Percentiles rank a stretch among this genome's conserved stretches.
Conservation (phyloP, 805 yeast genomes). For the Yamadazyma sp. region DNA sequence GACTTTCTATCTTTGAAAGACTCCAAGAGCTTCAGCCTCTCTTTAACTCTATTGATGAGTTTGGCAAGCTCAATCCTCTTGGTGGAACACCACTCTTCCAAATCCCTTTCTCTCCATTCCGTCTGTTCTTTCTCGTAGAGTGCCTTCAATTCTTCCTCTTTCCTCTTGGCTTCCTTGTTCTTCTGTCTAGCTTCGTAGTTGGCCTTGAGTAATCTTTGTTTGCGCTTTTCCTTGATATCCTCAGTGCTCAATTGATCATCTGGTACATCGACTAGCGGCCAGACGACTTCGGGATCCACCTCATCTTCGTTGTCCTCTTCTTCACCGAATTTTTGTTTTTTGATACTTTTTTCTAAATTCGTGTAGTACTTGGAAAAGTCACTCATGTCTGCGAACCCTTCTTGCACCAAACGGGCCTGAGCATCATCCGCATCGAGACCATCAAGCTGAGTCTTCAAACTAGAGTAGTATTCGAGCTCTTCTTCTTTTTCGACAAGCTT, state of each 20-base stretch:
- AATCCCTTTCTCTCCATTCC: conserved; percentile 74
- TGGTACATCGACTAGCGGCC: conserved; percentile 77
- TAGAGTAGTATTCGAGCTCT: conserved; percentile 70
- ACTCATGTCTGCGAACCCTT: conserved; percentile 74
- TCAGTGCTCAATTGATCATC: conserved; percentile 82
- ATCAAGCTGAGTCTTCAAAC: conserved; percentile 52
- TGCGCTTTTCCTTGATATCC: conserved; percentile 80
- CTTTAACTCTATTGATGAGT: conserved; percentile 63
- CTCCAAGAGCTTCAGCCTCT: conserved; percentile 65
- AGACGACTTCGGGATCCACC: conserved; percentile 52
- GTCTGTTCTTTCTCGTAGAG: conserved; percentile 65
- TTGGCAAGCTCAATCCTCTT: conserved; percentile 61
- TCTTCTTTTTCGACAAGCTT: conserved; percentile 77
- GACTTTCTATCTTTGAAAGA: conserved; percentile 89
- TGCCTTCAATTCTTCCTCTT: conserved; percentile 57
- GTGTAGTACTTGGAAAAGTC: conserved; percentile 67
- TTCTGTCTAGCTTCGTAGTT: conserved; percentile 86
- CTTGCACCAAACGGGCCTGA: conserved; percentile 56
- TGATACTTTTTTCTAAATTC: conserved; percentile 67
- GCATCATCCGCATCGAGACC: conserved; percentile 50
- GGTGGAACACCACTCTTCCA: conserved; percentile 75
- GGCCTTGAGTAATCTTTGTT: conserved; percentile 79
- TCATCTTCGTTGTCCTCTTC: conserved; percentile 56
- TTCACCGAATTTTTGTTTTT: conserved; percentile 65
- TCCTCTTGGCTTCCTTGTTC: conserved; percentile 74